Evolutionary conservation across 805 yeast species (phyloP), one percentile per base, ranked within the genome.

Genomic region (Dipodascopsis tothii): DNA sequence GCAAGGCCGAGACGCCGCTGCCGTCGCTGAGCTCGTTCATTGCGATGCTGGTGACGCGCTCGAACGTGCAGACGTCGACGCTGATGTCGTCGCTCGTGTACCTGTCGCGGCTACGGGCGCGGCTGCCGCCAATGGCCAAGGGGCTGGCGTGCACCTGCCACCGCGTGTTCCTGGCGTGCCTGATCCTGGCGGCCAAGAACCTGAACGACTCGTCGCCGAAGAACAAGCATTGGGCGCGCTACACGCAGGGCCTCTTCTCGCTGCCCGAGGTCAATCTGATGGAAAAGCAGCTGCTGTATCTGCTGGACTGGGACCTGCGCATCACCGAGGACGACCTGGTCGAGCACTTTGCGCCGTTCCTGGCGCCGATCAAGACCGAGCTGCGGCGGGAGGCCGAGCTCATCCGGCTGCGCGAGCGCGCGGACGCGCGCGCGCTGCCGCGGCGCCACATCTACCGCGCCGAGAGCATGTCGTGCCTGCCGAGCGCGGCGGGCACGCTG

Each of bases 41-140:
- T 54, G 73, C 78, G 48, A 75, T 73, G 21, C 68, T 90, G 50
- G 80, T 90, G 55, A 71, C 70, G 43, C 78, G 83, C 57, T 85
- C 96, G 4, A 87, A 88, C 61, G 97, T 90, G 34, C 95, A 87
- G 65, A 84, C 95, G 3, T 86, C 96, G 28, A 90, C 97, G 0
- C 72, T 90, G 51, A 90, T 92, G 97, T 80, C 96, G 18, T 75
- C 95, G 3, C 71, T 88, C 43, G 88, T 87, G 14, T 90, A 85
- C 62, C 69, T 90, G 48, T 78, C 81, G 43, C 81, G 86, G 53
- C 71, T 92, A 55, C 77, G 90, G 55, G 73, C 76, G 41, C 72
- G 81, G 5, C 73, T 90, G 41, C 97, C 97, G 2, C 76, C 84
- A 22, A 83, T 84, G 61, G 92, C 95, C 9, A 76, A 81, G 46